phyloP scores from a whole-genome alignment of 148 eudicot species.

The Amaranthus cruentus region DNA sequence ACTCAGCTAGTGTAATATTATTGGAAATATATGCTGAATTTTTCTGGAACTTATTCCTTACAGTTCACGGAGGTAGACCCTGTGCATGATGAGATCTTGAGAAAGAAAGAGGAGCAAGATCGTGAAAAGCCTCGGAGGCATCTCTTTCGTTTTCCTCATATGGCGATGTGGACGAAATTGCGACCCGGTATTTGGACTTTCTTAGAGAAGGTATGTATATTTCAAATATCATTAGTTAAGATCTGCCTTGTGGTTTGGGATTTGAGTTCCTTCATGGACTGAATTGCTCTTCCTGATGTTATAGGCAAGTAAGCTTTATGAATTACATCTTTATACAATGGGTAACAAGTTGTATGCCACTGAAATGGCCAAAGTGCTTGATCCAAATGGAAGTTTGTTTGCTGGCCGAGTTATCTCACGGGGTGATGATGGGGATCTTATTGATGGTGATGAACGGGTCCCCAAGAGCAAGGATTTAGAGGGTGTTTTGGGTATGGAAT shows the following conservation, averaged over 20 bases:
- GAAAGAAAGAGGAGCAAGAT: conserved; percentile 93
- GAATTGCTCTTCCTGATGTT: conserved; percentile 12
- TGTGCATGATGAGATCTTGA: conserved; percentile 79
- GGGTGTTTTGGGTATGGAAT: conserved; percentile 97
- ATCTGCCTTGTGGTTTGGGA: neutral
- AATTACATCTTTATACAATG: conserved; percentile 96
- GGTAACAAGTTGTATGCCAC: conserved; percentile 97
- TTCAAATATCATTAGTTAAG: neutral
- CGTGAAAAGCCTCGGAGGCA: conserved; percentile 82
- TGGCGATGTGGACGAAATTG: conserved; percentile 99
- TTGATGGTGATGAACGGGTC: conserved; percentile 78
- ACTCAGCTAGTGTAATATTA: neutral
- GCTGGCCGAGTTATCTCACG: conserved; percentile 87
- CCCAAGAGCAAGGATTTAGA: conserved; percentile 96
- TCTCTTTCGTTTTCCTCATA: conserved; percentile 89
- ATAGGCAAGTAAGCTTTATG: conserved; percentile 94
- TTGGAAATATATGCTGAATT: neutral
- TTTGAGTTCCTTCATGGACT: conserved; percentile 3
- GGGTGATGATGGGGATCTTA: conserved; percentile 80
- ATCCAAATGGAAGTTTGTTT: conserved; percentile 84
- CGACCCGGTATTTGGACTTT: conserved; percentile 98
- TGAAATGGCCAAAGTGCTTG: conserved; percentile 98
- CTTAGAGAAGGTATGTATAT: conserved; percentile 71
- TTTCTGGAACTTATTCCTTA: conserved; percentile 8
- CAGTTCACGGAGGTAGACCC: conserved; percentile 91